Conservation (phyloP, 2,329 filamentous ascomycete genomes). For the Aspergillus tamarii region DNA sequence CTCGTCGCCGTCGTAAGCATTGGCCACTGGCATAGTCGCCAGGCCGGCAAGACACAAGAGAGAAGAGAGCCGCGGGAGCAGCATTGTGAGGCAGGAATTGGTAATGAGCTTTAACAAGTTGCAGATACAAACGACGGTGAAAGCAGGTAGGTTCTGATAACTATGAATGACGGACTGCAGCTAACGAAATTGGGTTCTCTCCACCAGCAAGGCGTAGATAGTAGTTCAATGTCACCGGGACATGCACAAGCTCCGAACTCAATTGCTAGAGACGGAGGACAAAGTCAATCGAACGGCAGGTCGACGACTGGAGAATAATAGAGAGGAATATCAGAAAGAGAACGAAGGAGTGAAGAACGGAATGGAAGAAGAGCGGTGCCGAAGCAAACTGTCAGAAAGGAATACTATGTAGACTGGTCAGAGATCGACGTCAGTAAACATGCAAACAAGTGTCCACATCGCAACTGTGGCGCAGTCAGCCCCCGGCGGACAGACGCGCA, state of each 20-base stretch:
- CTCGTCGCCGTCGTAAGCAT: slow-evolving; percentile 51
- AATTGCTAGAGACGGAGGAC: slow-evolving; percentile 10
- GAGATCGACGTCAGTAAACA: slow-evolving; percentile 15
- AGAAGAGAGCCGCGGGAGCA: slow-evolving; percentile 37
- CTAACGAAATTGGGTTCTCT: slow-evolving; percentile 13
- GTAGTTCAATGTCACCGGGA: slow-evolving; percentile 28
- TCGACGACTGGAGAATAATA: slow-evolving; percentile 8
- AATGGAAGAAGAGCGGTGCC: slow-evolving; percentile 12
- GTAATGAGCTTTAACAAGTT: slow-evolving; percentile 1
- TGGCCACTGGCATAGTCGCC: slow-evolving; percentile 31
- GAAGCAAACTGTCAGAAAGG: slow-evolving; percentile 2
- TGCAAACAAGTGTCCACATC: slow-evolving; percentile 30
- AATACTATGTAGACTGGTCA: slow-evolving; percentile 1
- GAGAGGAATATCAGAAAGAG: slow-evolving; percentile 6
- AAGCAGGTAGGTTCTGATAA: slow-evolving; percentile 13
- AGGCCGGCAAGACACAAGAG: slow-evolving; percentile 41
- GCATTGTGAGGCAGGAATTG: slow-evolving; percentile 28
- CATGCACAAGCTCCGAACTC: slow-evolving; percentile 55
- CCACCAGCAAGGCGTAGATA: slow-evolving; percentile 1
- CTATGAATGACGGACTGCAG: slow-evolving; percentile 25
- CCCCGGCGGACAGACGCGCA: neutral
- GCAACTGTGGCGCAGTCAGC: slow-evolving; percentile 21
- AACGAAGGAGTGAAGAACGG: slow-evolving; percentile 15
- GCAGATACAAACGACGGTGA: slow-evolving; percentile 7
- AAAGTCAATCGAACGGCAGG: neutral